phyloP scores from a whole-genome alignment of 345 rosid species.

The Ailanthus altissimus region DNA sequence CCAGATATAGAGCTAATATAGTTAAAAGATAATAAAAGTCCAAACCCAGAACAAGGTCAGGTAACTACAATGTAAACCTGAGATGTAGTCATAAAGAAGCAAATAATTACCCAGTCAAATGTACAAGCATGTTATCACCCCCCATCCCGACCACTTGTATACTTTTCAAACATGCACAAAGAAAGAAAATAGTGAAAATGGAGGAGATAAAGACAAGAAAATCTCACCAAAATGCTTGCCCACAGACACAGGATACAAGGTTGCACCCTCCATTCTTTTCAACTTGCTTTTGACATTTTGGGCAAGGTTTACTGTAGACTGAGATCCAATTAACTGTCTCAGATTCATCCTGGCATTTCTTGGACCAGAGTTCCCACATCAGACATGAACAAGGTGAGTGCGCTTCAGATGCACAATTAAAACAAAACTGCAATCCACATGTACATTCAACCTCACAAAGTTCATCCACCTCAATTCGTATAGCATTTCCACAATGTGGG shows the following conservation, averaged over 20 bases:
- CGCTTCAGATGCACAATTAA: slow-evolving; percentile 37
- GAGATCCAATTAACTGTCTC: slow-evolving; percentile 60
- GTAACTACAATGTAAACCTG: neutral
- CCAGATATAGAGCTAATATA: neutral
- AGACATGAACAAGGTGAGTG: slow-evolving; percentile 49
- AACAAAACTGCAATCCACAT: slow-evolving; percentile 47
- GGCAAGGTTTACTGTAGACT: slow-evolving; percentile 61
- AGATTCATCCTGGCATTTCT: slow-evolving; percentile 57
- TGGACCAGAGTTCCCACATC: slow-evolving; percentile 44
- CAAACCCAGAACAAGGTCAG: neutral
- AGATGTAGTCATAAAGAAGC: neutral
- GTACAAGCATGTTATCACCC: neutral
- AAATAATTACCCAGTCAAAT: neutral
- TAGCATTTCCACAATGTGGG: slow-evolving; percentile 54
- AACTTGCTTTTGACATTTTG: slow-evolving; percentile 57
- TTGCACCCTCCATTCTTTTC: slow-evolving; percentile 76
- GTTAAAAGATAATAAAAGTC: neutral
- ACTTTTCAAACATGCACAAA: neutral
- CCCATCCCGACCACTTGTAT: neutral
- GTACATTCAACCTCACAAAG: slow-evolving; percentile 41
- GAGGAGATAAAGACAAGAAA: slow-evolving; percentile 21
- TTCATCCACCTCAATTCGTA: slow-evolving; percentile 36
- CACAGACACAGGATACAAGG: slow-evolving; percentile 58
- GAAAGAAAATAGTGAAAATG: slow-evolving; percentile 2
- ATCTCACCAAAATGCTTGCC: slow-evolving; percentile 60